Conservation (phyloP, 331 rosid species). For the Dryas integrifolia region DNA sequence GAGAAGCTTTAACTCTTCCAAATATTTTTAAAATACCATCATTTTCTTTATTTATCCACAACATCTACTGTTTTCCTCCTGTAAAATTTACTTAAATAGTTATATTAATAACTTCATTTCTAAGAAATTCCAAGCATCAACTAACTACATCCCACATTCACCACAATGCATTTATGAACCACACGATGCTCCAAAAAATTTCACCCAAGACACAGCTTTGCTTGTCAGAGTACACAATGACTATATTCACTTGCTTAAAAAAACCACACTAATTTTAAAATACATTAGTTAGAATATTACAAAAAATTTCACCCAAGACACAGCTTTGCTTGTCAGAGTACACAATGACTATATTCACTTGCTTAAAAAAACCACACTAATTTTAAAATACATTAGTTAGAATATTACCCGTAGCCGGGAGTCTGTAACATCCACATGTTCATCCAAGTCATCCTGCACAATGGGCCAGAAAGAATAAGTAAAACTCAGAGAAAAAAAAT, state of each 20-base stretch:
- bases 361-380: not conserved
- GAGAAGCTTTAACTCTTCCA: not conserved
- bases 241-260: not conserved
- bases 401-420: constrained; percentile 75
- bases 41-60: not conserved
- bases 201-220: not conserved
- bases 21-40: not conserved
- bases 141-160: not conserved
- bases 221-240: not conserved
- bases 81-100: not conserved
- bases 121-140: not conserved
- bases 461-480: constrained; percentile 12
- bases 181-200: not conserved
- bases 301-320: not conserved
- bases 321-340: not conserved
- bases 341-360: not conserved
- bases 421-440: constrained; percentile 87
- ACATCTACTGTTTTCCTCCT: not conserved
- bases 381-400: constrained; percentile 11
- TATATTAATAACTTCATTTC: not conserved
- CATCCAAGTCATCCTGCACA: constrained; percentile 91
- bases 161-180: not conserved
- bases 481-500: not conserved
- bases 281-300: constrained; percentile 39
- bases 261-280: not conserved